Conservation (phyloP, 495 filamentous ascomycete genomes). For the Aspergillus sparsus region DNA sequence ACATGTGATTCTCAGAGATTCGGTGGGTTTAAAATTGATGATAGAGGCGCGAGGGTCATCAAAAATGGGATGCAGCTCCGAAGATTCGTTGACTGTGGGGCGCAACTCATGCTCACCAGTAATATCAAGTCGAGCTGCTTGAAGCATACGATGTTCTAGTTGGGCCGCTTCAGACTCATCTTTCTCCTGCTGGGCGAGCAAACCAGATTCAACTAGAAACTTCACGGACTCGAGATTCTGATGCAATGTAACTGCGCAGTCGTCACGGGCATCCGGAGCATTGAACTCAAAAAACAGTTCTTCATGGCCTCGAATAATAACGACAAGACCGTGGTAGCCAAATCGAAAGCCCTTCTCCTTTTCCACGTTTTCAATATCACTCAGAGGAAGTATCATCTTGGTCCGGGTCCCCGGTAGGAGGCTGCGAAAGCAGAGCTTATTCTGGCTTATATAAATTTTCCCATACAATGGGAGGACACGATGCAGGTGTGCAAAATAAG, state of each 20-base stretch:
- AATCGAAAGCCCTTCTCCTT: conserved; percentile 95
- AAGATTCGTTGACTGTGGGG: conserved; percentile 37
- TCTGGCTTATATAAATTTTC: conserved; percentile 91
- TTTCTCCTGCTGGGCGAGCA: conserved; percentile 68
- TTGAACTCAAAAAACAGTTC: conserved; percentile 97
- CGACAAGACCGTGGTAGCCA: conserved; percentile 86
- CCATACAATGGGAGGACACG: conserved; percentile 91
- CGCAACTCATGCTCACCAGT: conserved; percentile 59
- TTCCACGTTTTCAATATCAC: conserved; percentile 89
- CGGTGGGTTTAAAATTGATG: conserved; percentile 87
- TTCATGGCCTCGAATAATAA: conserved; percentile 91
- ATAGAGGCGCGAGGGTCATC: conserved; percentile 92
- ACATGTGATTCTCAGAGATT: conserved; percentile 85
- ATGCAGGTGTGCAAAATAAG: conserved; percentile 85
- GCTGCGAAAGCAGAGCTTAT: conserved; percentile 93
- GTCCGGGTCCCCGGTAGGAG: conserved; percentile 87
- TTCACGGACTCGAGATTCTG: conserved; percentile 71
- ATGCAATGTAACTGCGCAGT: conserved; percentile 80
- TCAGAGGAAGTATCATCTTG: conserved; percentile 88
- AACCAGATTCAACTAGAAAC: conserved; percentile 69
- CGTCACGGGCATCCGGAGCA: conserved; percentile 73
- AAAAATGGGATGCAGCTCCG: conserved; percentile 68
- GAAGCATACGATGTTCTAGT: conserved; percentile 77
- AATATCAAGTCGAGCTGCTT: conserved; percentile 70
- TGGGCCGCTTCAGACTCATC: conserved; percentile 75